Evolutionary conservation across 2,329 filamentous ascomycete genomes (phyloP), one percentile per base, ranked within the genome.

Genomic region (Massarina eburnea): DNA sequence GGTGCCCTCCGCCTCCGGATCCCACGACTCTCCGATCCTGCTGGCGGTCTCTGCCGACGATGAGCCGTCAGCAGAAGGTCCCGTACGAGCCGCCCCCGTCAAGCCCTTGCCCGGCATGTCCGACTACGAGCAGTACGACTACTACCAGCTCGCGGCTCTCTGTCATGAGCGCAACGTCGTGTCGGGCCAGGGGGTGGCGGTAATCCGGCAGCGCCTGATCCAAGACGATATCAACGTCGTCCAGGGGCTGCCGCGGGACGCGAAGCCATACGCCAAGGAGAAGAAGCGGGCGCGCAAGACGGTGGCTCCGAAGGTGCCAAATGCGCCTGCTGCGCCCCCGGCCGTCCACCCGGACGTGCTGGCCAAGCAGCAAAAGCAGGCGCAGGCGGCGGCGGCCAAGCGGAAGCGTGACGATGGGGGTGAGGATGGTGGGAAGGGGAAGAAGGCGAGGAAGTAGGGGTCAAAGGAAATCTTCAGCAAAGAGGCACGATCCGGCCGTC

Each of bases 191-290:
- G 37, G 39, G 2, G 36, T 19, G 14, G 33, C 46, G 9, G 24
- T 26, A 1, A 17, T 62, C 4, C 47, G 58, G 10, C 54, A 50
- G 12, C 49, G 46, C 7, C 27, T 66, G 3, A 52, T 62, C 2
- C 42, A 42, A 17, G 61, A 62, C 26, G 60, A 65, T 30, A 51
- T 34, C 12, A 47, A 53, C 19, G 17, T 57, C 1, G 8, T 14
- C 8, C 14, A 47, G 12, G 50, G 51, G 1, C 18, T 41, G n/a
- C 24, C 41, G 20, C 35, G 56, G 8, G 46, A 54, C 8, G 17
- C 39, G 1, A 36, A 41, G 22, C 18, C 38, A 26, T 48, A 43
- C 17, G 8, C 8, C 3, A 35, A 33, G 19, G 32, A 38, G 10
- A 15, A 21, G 30, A 10, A 8, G 21, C 21, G 38, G 8, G 32